Evolutionary conservation across 2,329 filamentous ascomycete genomes (phyloP).

Genomic region (Gyromitra esculenta): DNA sequence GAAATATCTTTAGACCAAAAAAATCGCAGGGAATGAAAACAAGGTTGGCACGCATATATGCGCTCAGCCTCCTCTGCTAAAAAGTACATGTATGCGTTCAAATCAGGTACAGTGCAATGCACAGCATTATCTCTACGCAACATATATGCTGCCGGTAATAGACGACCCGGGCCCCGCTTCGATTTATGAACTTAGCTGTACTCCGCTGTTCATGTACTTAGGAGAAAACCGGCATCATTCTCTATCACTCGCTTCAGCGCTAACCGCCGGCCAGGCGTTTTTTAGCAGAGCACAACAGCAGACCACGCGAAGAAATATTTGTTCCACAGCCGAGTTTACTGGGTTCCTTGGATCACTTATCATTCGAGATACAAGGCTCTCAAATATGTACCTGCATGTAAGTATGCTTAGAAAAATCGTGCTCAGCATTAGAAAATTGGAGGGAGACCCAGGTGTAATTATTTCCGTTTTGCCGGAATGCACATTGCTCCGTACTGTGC

Average conservation of each 20-base stretch:
- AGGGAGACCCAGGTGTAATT: conserved; percentile 26
- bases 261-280: conserved; percentile 39
- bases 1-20: background rate
- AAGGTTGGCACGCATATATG: conserved; percentile 22
- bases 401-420: background rate
- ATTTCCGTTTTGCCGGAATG: conserved; percentile 10
- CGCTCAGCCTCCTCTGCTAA: conserved; percentile 37
- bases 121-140: conserved; percentile 28
- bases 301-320: background rate
- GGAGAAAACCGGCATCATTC: conserved; percentile 13
- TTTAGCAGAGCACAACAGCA: conserved; percentile 12
- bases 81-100: conserved; percentile 9
- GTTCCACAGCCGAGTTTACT: conserved; percentile 36
- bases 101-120: conserved; percentile 33
- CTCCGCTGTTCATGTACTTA: conserved; percentile 15
- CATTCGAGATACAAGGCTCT: conserved; percentile 32
- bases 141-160: conserved; percentile 24
- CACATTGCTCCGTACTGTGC: background rate
- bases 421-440: conserved; percentile 6
- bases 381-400: conserved; percentile 46
- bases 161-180: background rate
- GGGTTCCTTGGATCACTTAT: background rate
- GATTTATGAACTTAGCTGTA: conserved; percentile 12
- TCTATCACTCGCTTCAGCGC: conserved; percentile 36
- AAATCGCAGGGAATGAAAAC: conserved; percentile 19